A percentile compares a stretch with the other conserved stretches of the same genome.
Evolutionary conservation across 352 stramenopile genomes (phyloP).

Genomic region (Phytopythium sindhum): DNA sequence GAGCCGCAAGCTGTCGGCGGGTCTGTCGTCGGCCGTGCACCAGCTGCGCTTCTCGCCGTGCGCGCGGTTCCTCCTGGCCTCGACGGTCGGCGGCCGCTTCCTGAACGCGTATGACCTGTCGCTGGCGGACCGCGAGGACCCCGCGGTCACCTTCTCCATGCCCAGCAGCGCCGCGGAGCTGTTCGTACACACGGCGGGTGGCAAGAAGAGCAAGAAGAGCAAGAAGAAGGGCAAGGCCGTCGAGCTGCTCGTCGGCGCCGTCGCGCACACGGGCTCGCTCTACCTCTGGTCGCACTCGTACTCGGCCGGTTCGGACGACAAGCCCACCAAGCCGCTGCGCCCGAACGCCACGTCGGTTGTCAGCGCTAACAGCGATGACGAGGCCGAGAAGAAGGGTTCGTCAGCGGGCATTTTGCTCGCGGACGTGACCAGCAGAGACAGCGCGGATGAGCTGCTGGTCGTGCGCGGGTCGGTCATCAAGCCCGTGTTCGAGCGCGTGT

Average conservation of each 20-base stretch:
- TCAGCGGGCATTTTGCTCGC: conserved; percentile 46
- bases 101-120: conserved; percentile 83
- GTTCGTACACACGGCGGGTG: conserved; percentile 49
- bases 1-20: conserved; percentile 67
- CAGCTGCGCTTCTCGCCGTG: conserved; percentile 65
- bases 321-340: conserved; percentile 48
- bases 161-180: conserved; percentile 50
- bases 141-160: conserved; percentile 72
- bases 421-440: conserved; percentile 24
- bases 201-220: conserved; percentile 51
- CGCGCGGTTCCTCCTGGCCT: conserved; percentile 67
- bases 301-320: conserved; percentile 36
- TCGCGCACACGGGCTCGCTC: conserved; percentile 56
- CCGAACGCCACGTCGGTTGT: conserved; percentile 40
- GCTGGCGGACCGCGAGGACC: conserved; percentile 56
- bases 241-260: conserved; percentile 56
- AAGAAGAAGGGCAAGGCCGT: conserved; percentile 37
- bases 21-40: conserved; percentile 67
- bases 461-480: conserved; percentile 73
- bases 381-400: conserved; percentile 15
- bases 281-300: conserved; percentile 78
- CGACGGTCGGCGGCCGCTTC: conserved; percentile 69
- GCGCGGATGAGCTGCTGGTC: conserved; percentile 42
- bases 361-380: conserved; percentile 6
- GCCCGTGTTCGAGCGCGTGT: conserved; percentile 73